A percentile compares a stretch with the other conserved stretches of the same genome.
phyloP scores from a whole-genome alignment of 441 rosid genomes.

The Corymbia calophylla region DNA sequence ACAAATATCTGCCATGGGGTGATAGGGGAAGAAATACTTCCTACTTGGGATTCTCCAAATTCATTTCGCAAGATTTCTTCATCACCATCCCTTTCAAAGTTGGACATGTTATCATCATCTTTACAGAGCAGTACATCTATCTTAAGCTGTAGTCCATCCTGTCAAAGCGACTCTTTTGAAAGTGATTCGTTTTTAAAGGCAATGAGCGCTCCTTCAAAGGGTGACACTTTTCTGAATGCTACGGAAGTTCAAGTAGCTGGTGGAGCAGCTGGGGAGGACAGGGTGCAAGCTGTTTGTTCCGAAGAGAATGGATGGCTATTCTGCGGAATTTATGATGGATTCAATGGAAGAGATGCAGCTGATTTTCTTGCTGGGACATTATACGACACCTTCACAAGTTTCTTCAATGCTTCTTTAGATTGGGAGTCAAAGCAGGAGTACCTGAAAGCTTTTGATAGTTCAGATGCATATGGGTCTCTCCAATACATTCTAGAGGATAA shows the following conservation, averaged over 20 bases:
- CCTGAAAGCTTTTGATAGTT: conserved; percentile 7
- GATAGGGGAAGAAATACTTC: conserved; percentile 81
- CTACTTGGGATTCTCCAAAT: conserved; percentile 78
- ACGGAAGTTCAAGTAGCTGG: conserved; percentile 90
- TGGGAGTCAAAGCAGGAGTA: conserved; percentile 38
- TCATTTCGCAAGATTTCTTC: conserved; percentile 77
- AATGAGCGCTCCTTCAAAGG: conserved; percentile 55
- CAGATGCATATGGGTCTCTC: conserved; percentile 14
- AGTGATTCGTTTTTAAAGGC: conserved; percentile 48
- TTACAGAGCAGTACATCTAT: conserved; percentile 63
- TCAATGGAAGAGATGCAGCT: conserved; percentile 97
- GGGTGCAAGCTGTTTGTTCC: conserved; percentile 97
- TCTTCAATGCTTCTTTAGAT: conserved; percentile 38
- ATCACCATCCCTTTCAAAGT: conserved; percentile 62
- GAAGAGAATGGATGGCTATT: conserved; percentile 92
- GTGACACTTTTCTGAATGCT: conserved; percentile 62
- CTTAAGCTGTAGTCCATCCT: conserved; percentile 73
- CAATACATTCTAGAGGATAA: conserved; percentile 17
- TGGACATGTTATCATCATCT: conserved; percentile 83
- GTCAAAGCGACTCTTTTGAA: conserved; percentile 49
- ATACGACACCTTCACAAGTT: conserved; percentile 59
- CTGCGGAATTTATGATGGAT: conserved; percentile 88
- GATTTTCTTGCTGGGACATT: conserved; percentile 94
- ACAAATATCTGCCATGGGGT: conserved; percentile 89
- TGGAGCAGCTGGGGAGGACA: conserved; percentile 98